phyloP scores from a whole-genome alignment of 176 grass and related monocot genomes.

The Pontederia paniculata region DNA sequence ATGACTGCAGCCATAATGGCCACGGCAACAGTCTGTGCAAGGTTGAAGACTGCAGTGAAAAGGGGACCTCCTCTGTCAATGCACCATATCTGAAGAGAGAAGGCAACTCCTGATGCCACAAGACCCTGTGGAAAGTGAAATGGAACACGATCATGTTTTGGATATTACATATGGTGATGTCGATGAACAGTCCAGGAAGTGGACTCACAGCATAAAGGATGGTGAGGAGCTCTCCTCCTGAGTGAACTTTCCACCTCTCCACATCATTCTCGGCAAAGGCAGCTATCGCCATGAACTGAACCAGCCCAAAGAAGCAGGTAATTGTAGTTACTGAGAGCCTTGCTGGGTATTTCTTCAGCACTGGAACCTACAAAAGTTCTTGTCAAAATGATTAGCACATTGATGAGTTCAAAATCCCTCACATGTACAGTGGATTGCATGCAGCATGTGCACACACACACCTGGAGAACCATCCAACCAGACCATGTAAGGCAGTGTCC shows the following conservation, averaged over 20 bases:
- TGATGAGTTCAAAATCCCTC: too few relatives aligned
- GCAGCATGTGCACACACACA: not conserved
- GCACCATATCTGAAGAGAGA: conserved; percentile 69
- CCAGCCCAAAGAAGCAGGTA: conserved; percentile 67
- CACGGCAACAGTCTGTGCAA: conserved; percentile 49
- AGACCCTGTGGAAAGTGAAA: conserved; percentile 37
- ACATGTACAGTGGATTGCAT: not conserved
- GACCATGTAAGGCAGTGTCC: conserved; percentile 82
- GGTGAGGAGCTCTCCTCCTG: conserved; percentile 60
- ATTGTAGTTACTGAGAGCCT: conserved; percentile 64
- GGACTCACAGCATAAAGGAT: conserved; percentile 77
- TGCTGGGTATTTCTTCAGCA: conserved; percentile 77
- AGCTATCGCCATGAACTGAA: conserved; percentile 70
- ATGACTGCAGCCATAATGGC: conserved; percentile 45
- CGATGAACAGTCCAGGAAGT: too few relatives aligned
- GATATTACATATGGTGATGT: not conserved
- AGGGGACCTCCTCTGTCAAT: conserved; percentile 64
- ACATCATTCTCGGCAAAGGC: conserved; percentile 60
- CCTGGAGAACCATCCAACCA: conserved; percentile 91
- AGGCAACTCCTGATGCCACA: conserved; percentile 45
- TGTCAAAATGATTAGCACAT: not conserved
- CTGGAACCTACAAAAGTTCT: conserved; percentile 41
- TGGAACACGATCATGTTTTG: not conserved
- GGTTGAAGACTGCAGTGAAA: conserved; percentile 57
- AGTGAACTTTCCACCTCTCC: conserved; percentile 68